Percentiles rank a stretch among this genome's conserved stretches.
phyloP scores from a whole-genome alignment of 352 stramenopile species.

The Pythium myriotylum region DNA sequence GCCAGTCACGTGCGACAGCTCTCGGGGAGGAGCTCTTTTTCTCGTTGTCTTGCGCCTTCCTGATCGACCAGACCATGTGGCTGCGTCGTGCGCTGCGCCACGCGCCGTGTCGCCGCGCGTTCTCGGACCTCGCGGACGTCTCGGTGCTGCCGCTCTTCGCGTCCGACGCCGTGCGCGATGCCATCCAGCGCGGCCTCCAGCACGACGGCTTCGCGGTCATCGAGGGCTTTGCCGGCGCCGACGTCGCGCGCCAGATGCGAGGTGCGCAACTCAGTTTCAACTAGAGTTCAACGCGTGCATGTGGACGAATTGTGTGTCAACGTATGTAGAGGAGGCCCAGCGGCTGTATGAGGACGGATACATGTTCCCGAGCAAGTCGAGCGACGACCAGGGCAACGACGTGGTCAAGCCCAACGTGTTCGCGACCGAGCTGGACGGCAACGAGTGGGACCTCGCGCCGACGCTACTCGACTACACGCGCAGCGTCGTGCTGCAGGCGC shows the following conservation, averaged over 20 bases:
- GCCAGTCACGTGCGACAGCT: no score
- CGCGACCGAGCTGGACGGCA: constrained; percentile 46
- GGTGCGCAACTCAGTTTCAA: no score
- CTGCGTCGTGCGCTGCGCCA: neutral
- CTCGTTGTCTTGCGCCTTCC: no score
- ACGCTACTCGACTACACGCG: constrained; percentile 56
- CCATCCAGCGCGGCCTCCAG: constrained; percentile 41
- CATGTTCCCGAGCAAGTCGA: constrained; percentile 60
- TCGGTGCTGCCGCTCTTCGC: constrained; percentile 49
- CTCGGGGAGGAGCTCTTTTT: no score
- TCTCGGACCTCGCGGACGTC: constrained; percentile 37
- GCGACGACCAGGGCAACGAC: constrained; percentile 40
- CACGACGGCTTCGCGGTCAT: constrained; percentile 47
- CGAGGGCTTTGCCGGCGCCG: constrained; percentile 39
- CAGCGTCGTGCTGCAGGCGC: constrained; percentile 51
- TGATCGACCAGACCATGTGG: no score
- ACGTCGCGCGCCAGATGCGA: constrained; percentile 45
- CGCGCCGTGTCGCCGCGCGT: neutral
- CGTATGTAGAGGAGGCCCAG: constrained; percentile 39
- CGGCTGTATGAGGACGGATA: constrained; percentile 45
- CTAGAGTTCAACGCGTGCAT: constrained; percentile 9
- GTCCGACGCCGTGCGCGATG: constrained; percentile 34
- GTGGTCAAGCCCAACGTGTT: constrained; percentile 55
- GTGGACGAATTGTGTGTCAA: no score
- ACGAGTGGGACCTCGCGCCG: constrained; percentile 54